Evolutionary conservation across 345 rosid genomes (phyloP).

Genomic region (Aquilaria yunnanensis): DNA sequence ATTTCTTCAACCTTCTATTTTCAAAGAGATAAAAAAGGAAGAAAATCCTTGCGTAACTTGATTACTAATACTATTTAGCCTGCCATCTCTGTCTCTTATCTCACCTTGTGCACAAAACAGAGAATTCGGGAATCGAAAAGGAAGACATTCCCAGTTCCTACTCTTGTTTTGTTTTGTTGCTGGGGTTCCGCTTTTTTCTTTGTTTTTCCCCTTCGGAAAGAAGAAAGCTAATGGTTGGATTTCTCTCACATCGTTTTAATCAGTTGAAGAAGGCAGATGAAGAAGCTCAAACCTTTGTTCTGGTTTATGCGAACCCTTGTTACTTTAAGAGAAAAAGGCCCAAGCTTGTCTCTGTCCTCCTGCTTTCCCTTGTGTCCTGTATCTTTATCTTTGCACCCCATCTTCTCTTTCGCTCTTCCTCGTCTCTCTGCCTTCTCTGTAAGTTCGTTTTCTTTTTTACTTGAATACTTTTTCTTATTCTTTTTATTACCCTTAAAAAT

Average conservation of each 20-base stretch:
- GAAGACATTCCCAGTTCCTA: no score
- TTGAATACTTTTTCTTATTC: not conserved
- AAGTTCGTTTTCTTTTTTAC: slow-evolving; percentile 14
- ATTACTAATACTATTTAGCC: no score
- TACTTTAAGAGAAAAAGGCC: slow-evolving; percentile 47
- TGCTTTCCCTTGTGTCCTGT: slow-evolving; percentile 64
- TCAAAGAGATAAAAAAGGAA: no score
- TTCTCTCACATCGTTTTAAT: slow-evolving; percentile 31
- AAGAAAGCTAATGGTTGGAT: no score
- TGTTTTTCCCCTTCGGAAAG: no score
- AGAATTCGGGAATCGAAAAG: no score
- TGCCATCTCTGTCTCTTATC: no score
- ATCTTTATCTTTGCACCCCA: slow-evolving; percentile 48
- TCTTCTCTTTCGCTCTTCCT: slow-evolving; percentile 39
- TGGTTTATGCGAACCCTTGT: slow-evolving; percentile 25
- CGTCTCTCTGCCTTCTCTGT: slow-evolving; percentile 48
- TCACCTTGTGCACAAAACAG: no score
- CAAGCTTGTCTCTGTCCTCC: slow-evolving; percentile 46
- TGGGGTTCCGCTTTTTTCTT: no score
- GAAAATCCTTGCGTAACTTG: no score
- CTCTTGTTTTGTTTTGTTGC: no score
- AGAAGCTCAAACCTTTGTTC: slow-evolving; percentile 19
- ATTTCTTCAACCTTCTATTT: no score
- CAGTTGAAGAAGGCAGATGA: slow-evolving; percentile 41
- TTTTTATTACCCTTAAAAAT: slow-evolving; percentile 1